These are phyloP conservation scores for Globisporangium barbulae DNA, from an alignment of 352 stramenopile species.

Conservation along the genomic window DNA sequence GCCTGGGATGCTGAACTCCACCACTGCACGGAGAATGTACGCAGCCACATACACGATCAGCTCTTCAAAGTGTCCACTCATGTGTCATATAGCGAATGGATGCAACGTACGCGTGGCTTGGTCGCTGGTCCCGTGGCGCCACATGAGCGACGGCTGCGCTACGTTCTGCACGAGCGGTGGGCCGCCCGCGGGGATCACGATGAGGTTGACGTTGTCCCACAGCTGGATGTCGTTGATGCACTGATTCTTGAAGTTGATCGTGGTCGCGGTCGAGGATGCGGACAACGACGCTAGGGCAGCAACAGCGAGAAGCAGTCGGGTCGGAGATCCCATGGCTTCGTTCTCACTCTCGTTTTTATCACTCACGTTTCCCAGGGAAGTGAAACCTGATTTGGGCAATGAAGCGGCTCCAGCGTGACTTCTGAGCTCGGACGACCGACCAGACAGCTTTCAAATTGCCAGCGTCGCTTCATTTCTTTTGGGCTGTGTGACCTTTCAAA, in stretches of 20 bases:
- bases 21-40: not conserved
- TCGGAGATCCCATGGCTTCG: not conserved
- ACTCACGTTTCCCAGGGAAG: not conserved
- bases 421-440: not conserved
- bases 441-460: not conserved
- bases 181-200: conserved; percentile 16
- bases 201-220: conserved; percentile 28
- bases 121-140: conserved; percentile 26
- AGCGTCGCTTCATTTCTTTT: not conserved
- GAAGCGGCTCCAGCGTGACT: not conserved
- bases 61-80: no score
- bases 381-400: not conserved
- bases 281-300: no score
- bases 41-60: not conserved
- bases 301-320: not conserved
- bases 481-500: conserved; percentile 1
- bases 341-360: no score
- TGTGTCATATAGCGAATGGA: no score
- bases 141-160: conserved; percentile 24
- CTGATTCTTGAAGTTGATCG: conserved; percentile 29
- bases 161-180: conserved; percentile 16
- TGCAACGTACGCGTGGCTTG: conserved; percentile 27
- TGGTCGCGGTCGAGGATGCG: conserved; percentile 6
- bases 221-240: conserved; percentile 26
- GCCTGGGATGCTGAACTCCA: conserved; percentile 15